Conservation (phyloP, 1,284 basidiomycete genomes). For the Ustilago lituana region DNA sequence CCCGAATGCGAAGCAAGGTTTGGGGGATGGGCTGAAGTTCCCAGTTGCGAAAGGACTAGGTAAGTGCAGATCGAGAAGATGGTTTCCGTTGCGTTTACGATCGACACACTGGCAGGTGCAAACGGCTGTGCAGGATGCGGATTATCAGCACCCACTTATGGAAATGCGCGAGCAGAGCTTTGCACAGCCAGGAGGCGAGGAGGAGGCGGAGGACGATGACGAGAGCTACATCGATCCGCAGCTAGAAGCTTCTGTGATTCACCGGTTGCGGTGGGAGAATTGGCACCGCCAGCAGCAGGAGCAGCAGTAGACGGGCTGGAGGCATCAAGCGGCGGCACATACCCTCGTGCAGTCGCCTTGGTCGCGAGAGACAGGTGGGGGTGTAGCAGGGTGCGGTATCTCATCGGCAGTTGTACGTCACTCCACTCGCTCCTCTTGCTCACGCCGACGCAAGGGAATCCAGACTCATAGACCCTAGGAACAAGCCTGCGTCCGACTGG, state of each 20-base stretch:
- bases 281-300: constrained; percentile 24
- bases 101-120: constrained; percentile 14
- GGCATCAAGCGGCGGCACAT: background rate
- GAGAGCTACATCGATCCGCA: constrained; percentile 24
- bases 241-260: constrained; percentile 31
- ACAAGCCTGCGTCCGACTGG: too few relatives aligned
- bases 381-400: background rate
- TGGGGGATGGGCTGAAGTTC: constrained; percentile 80
- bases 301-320: background rate
- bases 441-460: too few relatives aligned
- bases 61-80: constrained; percentile 7
- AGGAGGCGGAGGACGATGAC: constrained; percentile 2
- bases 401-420: constrained; percentile 6
- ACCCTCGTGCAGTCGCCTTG: too few relatives aligned
- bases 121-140: constrained; percentile 10
- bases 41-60: constrained; percentile 14
- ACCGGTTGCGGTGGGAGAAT: constrained; percentile 38
- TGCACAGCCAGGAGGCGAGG: background rate
- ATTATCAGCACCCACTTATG: too few relatives aligned
- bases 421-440: too few relatives aligned
- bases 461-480: too few relatives aligned
- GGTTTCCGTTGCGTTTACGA: background rate
- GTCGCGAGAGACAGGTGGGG: too few relatives aligned
- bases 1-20: constrained; percentile 70
- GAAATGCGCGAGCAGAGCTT: too few relatives aligned